These are phyloP conservation scores for Colletotrichum tofieldiae DNA, from an alignment of 2,329 filamentous ascomycete species.

Conservation along the genomic window DNA sequence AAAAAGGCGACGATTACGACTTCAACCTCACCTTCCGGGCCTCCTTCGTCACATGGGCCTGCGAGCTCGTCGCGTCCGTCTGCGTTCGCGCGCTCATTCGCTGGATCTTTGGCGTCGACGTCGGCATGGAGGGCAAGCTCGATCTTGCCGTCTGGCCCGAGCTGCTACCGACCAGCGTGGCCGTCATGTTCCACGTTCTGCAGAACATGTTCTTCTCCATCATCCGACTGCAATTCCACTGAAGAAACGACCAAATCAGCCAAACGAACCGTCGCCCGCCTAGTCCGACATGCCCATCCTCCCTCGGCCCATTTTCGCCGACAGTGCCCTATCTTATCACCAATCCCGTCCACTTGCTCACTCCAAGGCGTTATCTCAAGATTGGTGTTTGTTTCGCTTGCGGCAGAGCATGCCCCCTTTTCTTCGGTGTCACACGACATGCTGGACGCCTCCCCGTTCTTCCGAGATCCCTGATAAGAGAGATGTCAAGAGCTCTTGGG, in stretches of 20 bases:
- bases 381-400: background rate
- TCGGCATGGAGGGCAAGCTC: slow-evolving; percentile 75
- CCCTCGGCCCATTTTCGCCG: background rate
- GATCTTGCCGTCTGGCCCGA: slow-evolving; percentile 79
- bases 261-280: background rate
- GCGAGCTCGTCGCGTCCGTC: slow-evolving; percentile 75
- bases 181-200: slow-evolving; percentile 77
- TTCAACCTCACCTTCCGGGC: slow-evolving; percentile 76
- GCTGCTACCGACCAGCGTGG: slow-evolving; percentile 75
- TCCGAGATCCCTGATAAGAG: background rate
- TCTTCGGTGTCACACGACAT: background rate
- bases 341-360: background rate
- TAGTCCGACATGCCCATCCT: background rate
- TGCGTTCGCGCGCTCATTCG: slow-evolving; percentile 72
- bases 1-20: slow-evolving; percentile 65
- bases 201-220: slow-evolving; percentile 83
- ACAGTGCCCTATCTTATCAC: background rate
- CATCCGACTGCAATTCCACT: slow-evolving; percentile 72
- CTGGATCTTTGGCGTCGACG: slow-evolving; percentile 72
- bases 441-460: background rate
- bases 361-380: background rate
- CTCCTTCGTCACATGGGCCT: slow-evolving; percentile 76
- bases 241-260: background rate
- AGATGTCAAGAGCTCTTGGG: background rate
- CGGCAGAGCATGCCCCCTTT: background rate